Evolutionary conservation across 805 yeast genomes (phyloP).

Genomic region (Saturnispora gosingensis): DNA sequence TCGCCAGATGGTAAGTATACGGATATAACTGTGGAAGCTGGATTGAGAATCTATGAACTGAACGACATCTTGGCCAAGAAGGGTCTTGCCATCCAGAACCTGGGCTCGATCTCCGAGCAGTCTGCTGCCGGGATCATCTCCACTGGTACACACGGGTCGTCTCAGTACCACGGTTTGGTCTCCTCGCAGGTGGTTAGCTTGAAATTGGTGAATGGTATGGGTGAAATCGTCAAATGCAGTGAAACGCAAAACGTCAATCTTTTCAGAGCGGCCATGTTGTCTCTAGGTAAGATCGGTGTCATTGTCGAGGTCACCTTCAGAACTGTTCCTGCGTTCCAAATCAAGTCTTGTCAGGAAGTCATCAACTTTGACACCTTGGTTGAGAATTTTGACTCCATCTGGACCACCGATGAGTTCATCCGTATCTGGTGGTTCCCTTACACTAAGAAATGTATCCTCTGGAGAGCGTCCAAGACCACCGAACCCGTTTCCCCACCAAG

Average conservation of each 20-base stretch:
- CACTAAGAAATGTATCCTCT: constrained; percentile 70
- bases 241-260: constrained; percentile 52
- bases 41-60: constrained; percentile 67
- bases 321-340: constrained; percentile 73
- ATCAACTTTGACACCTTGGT: constrained; percentile 68
- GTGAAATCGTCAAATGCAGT: constrained; percentile 61
- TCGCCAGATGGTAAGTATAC: constrained; percentile 58
- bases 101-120: constrained; percentile 92
- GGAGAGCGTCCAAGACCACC: constrained; percentile 79
- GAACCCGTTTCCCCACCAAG: constrained; percentile 57
- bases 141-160: constrained; percentile 95
- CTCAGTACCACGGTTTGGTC: constrained; percentile 85
- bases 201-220: constrained; percentile 65
- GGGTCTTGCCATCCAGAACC: constrained; percentile 75
- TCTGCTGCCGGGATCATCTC: constrained; percentile 92
- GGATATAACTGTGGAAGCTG: constrained; percentile 93
- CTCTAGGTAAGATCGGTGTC: constrained; percentile 87
- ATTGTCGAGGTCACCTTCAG: constrained; percentile 80
- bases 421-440: constrained; percentile 99
- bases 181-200: constrained; percentile 79
- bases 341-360: constrained; percentile 74
- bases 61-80: constrained; percentile 54
- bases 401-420: constrained; percentile 86
- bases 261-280: constrained; percentile 74
- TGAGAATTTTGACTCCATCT: constrained; percentile 63